Conservation (phyloP, 83 land plant species). For the Larix sibirica region DNA sequence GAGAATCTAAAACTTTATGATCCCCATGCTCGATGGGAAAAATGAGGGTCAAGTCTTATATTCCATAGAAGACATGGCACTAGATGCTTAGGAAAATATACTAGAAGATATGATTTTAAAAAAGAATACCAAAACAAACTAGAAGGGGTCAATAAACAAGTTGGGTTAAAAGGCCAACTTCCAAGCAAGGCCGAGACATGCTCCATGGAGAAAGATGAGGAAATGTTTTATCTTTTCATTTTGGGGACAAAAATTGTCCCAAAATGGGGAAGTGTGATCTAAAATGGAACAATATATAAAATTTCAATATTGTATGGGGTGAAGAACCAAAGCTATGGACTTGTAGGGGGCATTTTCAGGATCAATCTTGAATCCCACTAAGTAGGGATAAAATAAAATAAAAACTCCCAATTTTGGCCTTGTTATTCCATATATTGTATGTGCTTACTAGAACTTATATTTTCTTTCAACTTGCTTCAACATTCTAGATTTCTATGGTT, state of each 20-base stretch:
- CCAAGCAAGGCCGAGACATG: background rate
- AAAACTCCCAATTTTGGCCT: too few species aligned
- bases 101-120: background rate
- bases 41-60: background rate
- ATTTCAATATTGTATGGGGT: too few species aligned
- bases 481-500: too few species aligned
- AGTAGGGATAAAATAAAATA: too few species aligned
- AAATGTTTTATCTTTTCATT: background rate
- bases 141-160: background rate
- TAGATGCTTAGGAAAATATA: background rate
- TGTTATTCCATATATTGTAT: too few species aligned
- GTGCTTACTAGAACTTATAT: too few species aligned
- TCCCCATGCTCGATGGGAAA: background rate
- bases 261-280: background rate
- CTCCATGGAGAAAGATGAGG: background rate
- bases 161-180: background rate
- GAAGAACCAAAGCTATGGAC: too few species aligned
- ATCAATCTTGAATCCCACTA: too few species aligned
- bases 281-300: too few species aligned
- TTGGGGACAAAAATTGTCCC: background rate
- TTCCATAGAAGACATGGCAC: background rate
- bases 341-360: too few species aligned
- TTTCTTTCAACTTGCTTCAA: too few species aligned
- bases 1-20: too few species aligned
- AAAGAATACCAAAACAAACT: background rate